A percentile compares a stretch with the other conserved stretches of the same genome.
phyloP scores from a whole-genome alignment of 371 early-diverging fungal species.

The Gilbertella persicaria region DNA sequence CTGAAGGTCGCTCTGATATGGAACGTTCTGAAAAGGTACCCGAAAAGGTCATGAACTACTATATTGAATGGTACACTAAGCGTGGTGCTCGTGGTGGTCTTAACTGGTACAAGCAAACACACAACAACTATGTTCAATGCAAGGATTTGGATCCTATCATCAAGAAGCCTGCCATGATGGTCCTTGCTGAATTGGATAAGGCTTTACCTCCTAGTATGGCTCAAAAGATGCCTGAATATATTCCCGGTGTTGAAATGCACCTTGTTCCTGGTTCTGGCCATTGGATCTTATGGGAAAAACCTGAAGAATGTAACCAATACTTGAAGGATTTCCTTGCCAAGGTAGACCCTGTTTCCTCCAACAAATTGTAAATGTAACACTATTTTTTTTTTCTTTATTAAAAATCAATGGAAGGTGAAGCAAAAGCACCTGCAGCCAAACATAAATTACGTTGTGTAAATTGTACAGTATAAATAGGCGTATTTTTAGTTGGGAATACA shows the following conservation, averaged over 20 bases:
- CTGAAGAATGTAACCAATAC: constrained; percentile 5
- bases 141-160: constrained; percentile 44
- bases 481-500: constrained; percentile 90
- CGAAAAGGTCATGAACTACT: constrained; percentile 40
- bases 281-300: constrained; percentile 54
- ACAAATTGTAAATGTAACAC: constrained; percentile 19
- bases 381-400: background rate
- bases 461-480: constrained; percentile 86
- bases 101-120: constrained; percentile 47
- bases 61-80: constrained; percentile 31
- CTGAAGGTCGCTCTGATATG: constrained; percentile 30
- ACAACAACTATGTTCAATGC: constrained; percentile 42
- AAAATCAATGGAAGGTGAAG: constrained; percentile 6
- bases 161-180: constrained; percentile 41
- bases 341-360: constrained; percentile 20
- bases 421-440: constrained; percentile 66
- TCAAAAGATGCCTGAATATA: constrained; percentile 26
- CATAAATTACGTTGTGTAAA: constrained; percentile 93
- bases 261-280: constrained; percentile 41
- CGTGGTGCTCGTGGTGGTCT: constrained; percentile 43
- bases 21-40: constrained; percentile 28
- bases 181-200: constrained; percentile 37
- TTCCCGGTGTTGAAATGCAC: constrained; percentile 39
- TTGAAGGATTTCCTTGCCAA: constrained; percentile 5
- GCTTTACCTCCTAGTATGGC: constrained; percentile 50